Conservation (phyloP, 768 basidiomycete genomes). For the Daedaleopsis nitida region DNA sequence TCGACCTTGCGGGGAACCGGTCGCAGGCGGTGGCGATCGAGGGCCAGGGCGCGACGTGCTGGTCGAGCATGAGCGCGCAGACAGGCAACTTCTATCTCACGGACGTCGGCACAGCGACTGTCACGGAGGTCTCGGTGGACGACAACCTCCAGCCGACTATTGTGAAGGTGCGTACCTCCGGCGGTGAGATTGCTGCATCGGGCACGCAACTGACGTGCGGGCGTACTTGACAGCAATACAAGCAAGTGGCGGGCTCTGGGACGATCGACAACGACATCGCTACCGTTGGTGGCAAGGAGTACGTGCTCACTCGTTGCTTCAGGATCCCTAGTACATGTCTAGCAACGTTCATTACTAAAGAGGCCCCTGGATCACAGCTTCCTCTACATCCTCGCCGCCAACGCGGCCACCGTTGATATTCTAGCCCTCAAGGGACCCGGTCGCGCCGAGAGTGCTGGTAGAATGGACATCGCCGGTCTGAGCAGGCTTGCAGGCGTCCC, state of each 20-base stretch:
- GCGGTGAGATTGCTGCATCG: not conserved
- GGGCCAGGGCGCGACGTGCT: constrained; percentile 34
- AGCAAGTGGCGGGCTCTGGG: constrained; percentile 13
- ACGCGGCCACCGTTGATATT: constrained; percentile 21
- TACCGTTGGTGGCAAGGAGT: constrained; percentile 24
- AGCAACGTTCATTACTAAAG: too few species aligned
- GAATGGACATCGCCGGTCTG: constrained; percentile 12
- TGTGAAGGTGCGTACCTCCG: constrained; percentile 37
- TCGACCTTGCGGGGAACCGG: constrained; percentile 29
- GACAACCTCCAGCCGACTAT: constrained; percentile 46
- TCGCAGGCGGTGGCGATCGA: constrained; percentile 23
- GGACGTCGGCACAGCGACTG: constrained; percentile 29
- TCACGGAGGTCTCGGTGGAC: constrained; percentile 50
- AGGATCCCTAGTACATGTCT: not conserved
- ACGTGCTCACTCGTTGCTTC: not conserved
- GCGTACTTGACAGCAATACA: constrained; percentile 23
- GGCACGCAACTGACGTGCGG: not conserved
- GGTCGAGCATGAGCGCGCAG: constrained; percentile 31
- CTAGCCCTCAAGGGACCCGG: constrained; percentile 25
- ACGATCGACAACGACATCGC: constrained; percentile 28
- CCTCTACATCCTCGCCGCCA: constrained; percentile 26
- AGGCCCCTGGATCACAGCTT: constrained; percentile 8
- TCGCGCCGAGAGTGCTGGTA: constrained; percentile 17
- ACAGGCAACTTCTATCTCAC: constrained; percentile 36
- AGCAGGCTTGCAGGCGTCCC: constrained; percentile 18